Evolutionary conservation across 1,284 basidiomycete genomes (phyloP).

Genomic region (Wolfiporia cocos): DNA sequence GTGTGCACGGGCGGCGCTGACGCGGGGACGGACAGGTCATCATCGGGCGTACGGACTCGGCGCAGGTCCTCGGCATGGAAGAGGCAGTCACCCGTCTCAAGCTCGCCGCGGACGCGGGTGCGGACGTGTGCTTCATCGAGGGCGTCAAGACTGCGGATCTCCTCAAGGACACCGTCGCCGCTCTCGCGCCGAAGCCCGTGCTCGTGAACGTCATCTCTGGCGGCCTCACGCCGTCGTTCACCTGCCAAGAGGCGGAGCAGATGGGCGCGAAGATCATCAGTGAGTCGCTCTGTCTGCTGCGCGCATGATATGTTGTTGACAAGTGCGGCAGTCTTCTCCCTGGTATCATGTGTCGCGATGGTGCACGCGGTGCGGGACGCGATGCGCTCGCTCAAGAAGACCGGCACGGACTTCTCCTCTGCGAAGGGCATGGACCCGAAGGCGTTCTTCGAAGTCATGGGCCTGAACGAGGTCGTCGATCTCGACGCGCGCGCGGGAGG

Average conservation of each 20-base stretch:
- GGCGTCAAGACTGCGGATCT: constrained; percentile 69
- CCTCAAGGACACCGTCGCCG: constrained; percentile 55
- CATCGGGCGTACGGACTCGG: constrained; percentile 80
- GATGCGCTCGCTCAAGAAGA: constrained; percentile 69
- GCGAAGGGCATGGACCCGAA: constrained; percentile 74
- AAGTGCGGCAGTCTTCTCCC: constrained; percentile 48
- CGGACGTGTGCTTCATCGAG: constrained; percentile 83
- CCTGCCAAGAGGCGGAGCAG: constrained; percentile 57
- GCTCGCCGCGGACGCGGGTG: constrained; percentile 69
- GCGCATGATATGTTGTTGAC: background rate
- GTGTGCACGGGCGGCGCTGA: constrained; percentile 16
- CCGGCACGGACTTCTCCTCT: constrained; percentile 63
- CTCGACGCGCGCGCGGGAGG: constrained; percentile 59
- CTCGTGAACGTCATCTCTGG: constrained; percentile 77
- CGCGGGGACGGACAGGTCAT: constrained; percentile 41
- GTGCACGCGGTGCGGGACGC: constrained; percentile 68
- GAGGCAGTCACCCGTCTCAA: constrained; percentile 67
- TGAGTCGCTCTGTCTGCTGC: constrained; percentile 28
- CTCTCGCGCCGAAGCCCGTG: constrained; percentile 66
- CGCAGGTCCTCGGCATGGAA: constrained; percentile 77
- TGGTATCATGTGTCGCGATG: constrained; percentile 68
- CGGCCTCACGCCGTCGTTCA: constrained; percentile 70
- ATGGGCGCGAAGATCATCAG: constrained; percentile 74
- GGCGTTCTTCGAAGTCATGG: constrained; percentile 72
- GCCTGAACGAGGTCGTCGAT: constrained; percentile 48